These are phyloP conservation scores for Blastomyces emzantsi DNA, from an alignment of 2,329 filamentous ascomycete genomes.

Conservation along the genomic window DNA sequence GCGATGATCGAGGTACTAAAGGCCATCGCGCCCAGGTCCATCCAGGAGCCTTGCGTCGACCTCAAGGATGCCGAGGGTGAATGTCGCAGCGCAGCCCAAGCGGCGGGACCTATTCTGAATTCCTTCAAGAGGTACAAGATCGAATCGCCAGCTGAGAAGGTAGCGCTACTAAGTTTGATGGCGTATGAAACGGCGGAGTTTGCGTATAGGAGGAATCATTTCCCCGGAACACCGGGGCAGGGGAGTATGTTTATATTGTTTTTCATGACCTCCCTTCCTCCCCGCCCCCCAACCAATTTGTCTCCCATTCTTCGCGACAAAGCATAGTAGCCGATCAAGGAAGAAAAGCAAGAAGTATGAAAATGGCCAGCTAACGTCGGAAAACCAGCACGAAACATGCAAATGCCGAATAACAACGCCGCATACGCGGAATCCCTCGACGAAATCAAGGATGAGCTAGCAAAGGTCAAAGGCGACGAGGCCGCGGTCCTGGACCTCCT, in stretches of 20 bases:
- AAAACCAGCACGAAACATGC: constrained; percentile 52
- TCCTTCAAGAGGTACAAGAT: constrained; percentile 53
- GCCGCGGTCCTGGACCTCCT: constrained; percentile 44
- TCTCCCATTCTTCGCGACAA: background rate
- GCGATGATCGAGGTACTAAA: constrained; percentile 11
- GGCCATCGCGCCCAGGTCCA: constrained; percentile 49
- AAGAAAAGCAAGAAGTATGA: background rate
- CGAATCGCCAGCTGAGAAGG: constrained; percentile 50
- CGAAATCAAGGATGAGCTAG: constrained; percentile 31
- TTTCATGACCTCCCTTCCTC: background rate
- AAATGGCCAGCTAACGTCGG: constrained; percentile 5
- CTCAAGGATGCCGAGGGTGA: constrained; percentile 42
- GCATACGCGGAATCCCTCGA: constrained; percentile 46
- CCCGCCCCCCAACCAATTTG: background rate
- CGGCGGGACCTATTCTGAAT: constrained; percentile 48
- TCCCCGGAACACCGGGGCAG: constrained; percentile 48
- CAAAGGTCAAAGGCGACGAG: constrained; percentile 29
- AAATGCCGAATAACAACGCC: constrained; percentile 47
- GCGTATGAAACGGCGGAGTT: constrained; percentile 63
- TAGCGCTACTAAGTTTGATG: constrained; percentile 61
- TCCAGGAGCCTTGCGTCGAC: constrained; percentile 39
- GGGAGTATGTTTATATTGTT: constrained; percentile 18
- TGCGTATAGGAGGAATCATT: constrained; percentile 61
- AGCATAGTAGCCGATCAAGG: background rate
- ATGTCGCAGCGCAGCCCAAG: constrained; percentile 57